Percentiles rank a stretch among this genome's conserved stretches.
Evolutionary conservation across 768 basidiomycete species (phyloP).

Genomic region (Lyophyllum semitale): DNA sequence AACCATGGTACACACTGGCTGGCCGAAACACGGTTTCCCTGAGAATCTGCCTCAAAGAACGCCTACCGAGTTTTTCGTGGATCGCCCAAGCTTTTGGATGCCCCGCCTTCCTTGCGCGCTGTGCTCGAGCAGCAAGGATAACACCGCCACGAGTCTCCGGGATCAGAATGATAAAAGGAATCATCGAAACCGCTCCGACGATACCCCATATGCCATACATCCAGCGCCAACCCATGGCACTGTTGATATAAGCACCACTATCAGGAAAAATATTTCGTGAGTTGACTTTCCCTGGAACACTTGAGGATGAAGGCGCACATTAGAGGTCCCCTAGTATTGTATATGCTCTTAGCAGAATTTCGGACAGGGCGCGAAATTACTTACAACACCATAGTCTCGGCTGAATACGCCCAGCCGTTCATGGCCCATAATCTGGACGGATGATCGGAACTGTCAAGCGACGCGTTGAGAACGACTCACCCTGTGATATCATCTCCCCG

Average conservation of each 20-base stretch:
- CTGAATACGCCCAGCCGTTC: slow-evolving; percentile 24
- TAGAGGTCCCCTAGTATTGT: slow-evolving; percentile 14
- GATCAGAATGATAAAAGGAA: slow-evolving; percentile 19
- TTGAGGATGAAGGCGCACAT: slow-evolving; percentile 5
- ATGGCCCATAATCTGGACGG: slow-evolving; percentile 21
- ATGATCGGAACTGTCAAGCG: not conserved
- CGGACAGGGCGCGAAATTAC: not conserved
- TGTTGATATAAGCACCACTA: slow-evolving; percentile 21
- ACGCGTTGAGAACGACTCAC: slow-evolving; percentile 1
- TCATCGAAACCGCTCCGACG: slow-evolving; percentile 14
- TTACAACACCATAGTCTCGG: slow-evolving; percentile 18
- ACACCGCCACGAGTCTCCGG: slow-evolving; percentile 24
- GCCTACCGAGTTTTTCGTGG: slow-evolving; percentile 16
- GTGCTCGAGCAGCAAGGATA: slow-evolving; percentile 19
- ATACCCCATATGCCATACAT: slow-evolving; percentile 24
- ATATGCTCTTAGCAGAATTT: not conserved
- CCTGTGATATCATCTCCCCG: slow-evolving; percentile 16
- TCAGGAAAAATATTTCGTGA: not conserved
- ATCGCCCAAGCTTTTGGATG: slow-evolving; percentile 17
- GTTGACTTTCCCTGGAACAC: not conserved
- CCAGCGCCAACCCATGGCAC: slow-evolving; percentile 23
- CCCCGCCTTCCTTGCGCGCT: slow-evolving; percentile 13
- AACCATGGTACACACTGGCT: slow-evolving; percentile 13
- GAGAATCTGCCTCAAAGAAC: slow-evolving; percentile 18
- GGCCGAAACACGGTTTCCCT: slow-evolving; percentile 19